Conservation (phyloP, 106 monocot species). For the Dendrobium huoshanense region DNA sequence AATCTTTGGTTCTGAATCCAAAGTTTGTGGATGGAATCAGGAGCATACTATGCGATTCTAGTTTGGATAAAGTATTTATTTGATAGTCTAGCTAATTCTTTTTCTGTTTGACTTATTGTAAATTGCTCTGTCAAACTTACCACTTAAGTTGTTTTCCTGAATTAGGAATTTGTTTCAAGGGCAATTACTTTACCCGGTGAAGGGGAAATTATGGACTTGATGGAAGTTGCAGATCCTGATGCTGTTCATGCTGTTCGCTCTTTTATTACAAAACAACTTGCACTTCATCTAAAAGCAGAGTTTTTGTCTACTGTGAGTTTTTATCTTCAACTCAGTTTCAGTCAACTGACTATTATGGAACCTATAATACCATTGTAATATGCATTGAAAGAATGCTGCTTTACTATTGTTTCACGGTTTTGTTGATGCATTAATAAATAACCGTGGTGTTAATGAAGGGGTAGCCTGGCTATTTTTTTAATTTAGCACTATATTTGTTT, state of each 20-base stretch:
- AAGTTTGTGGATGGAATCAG: conserved; percentile 79
- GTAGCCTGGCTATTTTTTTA: no score
- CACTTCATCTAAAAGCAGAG: conserved; percentile 44
- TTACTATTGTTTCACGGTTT: no score
- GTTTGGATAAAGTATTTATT: conserved; percentile 80
- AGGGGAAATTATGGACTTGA: conserved; percentile 74
- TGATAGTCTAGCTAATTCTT: neutral
- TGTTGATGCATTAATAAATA: no score
- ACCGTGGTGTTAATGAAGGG: no score
- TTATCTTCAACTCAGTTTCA: neutral
- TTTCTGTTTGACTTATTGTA: neutral
- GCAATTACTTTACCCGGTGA: conserved; percentile 81
- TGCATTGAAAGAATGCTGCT: no score
- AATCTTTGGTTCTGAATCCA: conserved; percentile 54
- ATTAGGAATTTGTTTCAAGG: conserved; percentile 89
- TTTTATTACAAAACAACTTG: conserved; percentile 59
- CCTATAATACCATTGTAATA: no score
- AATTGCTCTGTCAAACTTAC: neutral
- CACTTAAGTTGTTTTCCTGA: neutral
- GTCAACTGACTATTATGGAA: neutral
- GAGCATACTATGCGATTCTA: conserved; percentile 61
- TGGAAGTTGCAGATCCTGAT: conserved; percentile 77
- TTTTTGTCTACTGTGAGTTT: conserved; percentile 39
- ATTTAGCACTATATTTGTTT: no score
- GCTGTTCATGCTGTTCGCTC: conserved; percentile 57